These are phyloP conservation scores for Colletotrichum falcatum DNA, from an alignment of 2,329 filamentous ascomycete genomes.

Conservation along the genomic window DNA sequence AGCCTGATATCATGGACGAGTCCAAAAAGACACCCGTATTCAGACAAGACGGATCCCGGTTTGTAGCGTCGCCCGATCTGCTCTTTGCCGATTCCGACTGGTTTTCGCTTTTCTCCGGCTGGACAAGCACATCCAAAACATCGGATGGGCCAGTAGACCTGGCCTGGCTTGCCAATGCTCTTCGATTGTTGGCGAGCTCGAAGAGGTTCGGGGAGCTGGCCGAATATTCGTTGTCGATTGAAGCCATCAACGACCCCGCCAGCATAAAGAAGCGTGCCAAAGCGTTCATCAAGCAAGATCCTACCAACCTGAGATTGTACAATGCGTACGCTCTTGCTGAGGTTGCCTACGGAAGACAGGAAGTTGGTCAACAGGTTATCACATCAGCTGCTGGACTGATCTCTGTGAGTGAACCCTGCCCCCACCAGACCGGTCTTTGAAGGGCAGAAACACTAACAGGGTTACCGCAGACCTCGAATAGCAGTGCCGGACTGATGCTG, in stretches of 20 bases:
- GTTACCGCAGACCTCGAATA: constrained; percentile 6
- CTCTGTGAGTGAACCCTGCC: constrained; percentile 46
- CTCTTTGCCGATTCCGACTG: constrained; percentile 62
- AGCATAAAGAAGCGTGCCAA: constrained; percentile 79
- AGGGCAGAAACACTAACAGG: background rate
- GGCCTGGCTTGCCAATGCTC: constrained; percentile 62
- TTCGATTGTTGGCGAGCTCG: constrained; percentile 68
- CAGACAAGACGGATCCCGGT: constrained; percentile 45
- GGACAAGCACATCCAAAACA: constrained; percentile 40
- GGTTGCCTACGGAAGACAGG: constrained; percentile 65
- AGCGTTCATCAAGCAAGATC: constrained; percentile 74
- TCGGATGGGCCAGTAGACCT: constrained; percentile 52
- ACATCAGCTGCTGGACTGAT: constrained; percentile 67
- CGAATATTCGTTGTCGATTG: constrained; percentile 78
- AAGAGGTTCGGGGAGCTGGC: constrained; percentile 66
- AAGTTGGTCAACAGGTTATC: constrained; percentile 74
- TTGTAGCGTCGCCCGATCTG: constrained; percentile 59
- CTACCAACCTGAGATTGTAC: constrained; percentile 76
- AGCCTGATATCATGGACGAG: constrained; percentile 30
- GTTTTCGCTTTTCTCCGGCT: constrained; percentile 57
- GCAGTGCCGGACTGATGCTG: constrained; percentile 53
- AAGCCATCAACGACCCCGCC: constrained; percentile 65
- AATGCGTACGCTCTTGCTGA: constrained; percentile 84
- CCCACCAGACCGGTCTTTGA: too few species aligned
- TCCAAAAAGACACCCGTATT: constrained; percentile 44